Conservation (phyloP, 169 alveolate genomes). For the Plasmodium inui region DNA sequence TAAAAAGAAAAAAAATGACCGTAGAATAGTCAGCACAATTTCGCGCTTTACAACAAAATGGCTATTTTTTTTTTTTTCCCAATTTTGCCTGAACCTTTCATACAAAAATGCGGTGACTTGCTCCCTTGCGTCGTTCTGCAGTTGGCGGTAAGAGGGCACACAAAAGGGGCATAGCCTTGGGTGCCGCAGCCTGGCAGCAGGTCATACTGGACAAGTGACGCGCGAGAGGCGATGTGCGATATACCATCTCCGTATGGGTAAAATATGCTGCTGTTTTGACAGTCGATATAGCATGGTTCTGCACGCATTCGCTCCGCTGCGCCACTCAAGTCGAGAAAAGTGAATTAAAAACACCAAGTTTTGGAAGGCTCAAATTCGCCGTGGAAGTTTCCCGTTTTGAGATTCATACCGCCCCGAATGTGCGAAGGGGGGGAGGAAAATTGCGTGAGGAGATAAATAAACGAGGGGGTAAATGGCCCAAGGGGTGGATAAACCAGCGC, state of each 20-base stretch:
- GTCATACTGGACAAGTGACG: not conserved
- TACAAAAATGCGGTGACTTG: not conserved
- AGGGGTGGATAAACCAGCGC: not conserved
- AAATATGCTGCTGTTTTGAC: not conserved
- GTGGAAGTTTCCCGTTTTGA: not conserved
- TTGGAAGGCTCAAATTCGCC: not conserved
- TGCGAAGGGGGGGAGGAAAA: not conserved
- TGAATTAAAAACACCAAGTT: not conserved
- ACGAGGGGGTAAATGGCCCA: too few relatives aligned
- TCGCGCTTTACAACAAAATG: not conserved
- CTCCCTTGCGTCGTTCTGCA: not conserved
- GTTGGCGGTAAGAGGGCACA: not conserved
- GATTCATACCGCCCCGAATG: not conserved
- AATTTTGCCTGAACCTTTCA: slow-evolving; percentile 1
- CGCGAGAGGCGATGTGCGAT: not conserved
- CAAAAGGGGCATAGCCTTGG: not conserved
- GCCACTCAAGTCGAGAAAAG: not conserved
- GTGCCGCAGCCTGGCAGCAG: not conserved
- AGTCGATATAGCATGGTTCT: not conserved
- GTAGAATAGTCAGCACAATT: slow-evolving; percentile 15
- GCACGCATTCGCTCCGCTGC: not conserved
- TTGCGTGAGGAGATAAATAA: not conserved
- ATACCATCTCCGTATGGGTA: too few relatives aligned
- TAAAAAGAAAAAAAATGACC: not conserved
- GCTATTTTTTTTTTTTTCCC: slow-evolving; percentile 21